Percentiles rank a stretch among this genome's conserved stretches.
Conservation (phyloP, 495 filamentous ascomycete genomes). For the Cercophora scortea region DNA sequence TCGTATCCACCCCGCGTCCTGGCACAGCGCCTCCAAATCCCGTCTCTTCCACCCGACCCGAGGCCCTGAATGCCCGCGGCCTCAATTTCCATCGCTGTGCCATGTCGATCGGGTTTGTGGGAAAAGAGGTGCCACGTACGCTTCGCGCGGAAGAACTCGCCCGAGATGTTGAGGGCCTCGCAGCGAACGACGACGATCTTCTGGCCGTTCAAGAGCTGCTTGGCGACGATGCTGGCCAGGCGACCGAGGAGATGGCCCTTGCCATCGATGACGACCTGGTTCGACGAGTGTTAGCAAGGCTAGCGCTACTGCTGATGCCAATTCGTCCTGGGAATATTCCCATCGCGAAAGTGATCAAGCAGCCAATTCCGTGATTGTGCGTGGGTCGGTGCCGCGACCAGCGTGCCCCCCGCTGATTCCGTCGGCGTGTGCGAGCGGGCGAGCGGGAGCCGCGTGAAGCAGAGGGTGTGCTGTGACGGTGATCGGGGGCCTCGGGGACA, state of each 20-base stretch:
- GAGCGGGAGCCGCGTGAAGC: too few relatives aligned
- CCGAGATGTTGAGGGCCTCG: constrained; percentile 98
- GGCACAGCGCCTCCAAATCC: not conserved
- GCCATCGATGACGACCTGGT: constrained; percentile 94
- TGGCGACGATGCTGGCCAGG: constrained; percentile 96
- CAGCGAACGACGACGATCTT: constrained; percentile 99
- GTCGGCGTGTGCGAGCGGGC: not conserved
- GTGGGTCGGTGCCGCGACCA: too few relatives aligned
- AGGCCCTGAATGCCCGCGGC: not conserved
- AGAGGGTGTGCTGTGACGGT: not conserved
- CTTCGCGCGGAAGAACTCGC: constrained; percentile 99
- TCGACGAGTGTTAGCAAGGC: constrained; percentile 16
- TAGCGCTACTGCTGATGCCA: not conserved
- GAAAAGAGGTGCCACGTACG: constrained; percentile 58
- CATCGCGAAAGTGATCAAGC: not conserved
- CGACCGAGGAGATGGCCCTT: constrained; percentile 99
- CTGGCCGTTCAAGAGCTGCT: constrained; percentile 98
- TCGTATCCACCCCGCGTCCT: not conserved
- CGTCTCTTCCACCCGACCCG: not conserved
- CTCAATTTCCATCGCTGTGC: constrained; percentile 3
- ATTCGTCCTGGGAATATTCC: not conserved
- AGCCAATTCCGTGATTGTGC: too few relatives aligned
- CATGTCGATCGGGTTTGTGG: constrained; percentile 1
- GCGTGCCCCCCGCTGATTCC: not conserved
- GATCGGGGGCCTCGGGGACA: constrained; percentile 1